Evolutionary conservation across 2,329 filamentous ascomycete genomes (phyloP), one percentile per base, ranked within the genome.

Genomic region (Talaromyces verruculosus): DNA sequence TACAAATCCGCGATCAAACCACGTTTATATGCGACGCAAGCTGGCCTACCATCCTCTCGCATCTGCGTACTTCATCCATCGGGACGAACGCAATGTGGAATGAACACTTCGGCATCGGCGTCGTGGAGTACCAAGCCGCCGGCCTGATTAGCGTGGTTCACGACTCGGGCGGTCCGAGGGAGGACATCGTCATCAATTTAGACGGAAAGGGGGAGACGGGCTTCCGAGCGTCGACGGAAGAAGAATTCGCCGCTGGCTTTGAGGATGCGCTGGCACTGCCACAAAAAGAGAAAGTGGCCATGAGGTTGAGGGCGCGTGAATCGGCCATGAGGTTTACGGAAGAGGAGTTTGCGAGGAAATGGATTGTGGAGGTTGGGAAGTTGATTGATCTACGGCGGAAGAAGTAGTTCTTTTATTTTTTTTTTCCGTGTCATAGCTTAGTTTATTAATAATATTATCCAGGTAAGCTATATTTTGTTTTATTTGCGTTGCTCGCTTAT

Each of bases 41-140:
- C 30, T 99, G 94, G 93, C 88, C 91, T 3, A 87, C 92, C 71
- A 91, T 99, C 63, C 83, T 97, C 10, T 85, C 90, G 37, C 93
- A 91, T 87, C 83, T 98, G 67, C 82, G 87, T 63, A 88, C 83
- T 68, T 89, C 91, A 3, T 94, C 88, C 19, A 87, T 99, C 1
- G 95, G 95, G 60, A 93, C 96, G 35, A 99, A 99, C 72, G 92
- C 91, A 73, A 99, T 99, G 95, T 99, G 95, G 94, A 98, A 97
- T 76, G 95, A 99, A 81, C 95, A 99, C 78, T 99, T 99, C 76
- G 95, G 95, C 25, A 99, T 99, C 67, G 95, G 95, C 1, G 93
- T 98, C 17, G 95, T 99, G 47, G 95, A 99, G 82, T 99, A 98
- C 75, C 93, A 98, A 76, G 95, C 95, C 3, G 95, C 95, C 0